These are phyloP conservation scores for Suhomyces xylopsoci DNA, from an alignment of 805 yeast species.

Conservation along the genomic window DNA sequence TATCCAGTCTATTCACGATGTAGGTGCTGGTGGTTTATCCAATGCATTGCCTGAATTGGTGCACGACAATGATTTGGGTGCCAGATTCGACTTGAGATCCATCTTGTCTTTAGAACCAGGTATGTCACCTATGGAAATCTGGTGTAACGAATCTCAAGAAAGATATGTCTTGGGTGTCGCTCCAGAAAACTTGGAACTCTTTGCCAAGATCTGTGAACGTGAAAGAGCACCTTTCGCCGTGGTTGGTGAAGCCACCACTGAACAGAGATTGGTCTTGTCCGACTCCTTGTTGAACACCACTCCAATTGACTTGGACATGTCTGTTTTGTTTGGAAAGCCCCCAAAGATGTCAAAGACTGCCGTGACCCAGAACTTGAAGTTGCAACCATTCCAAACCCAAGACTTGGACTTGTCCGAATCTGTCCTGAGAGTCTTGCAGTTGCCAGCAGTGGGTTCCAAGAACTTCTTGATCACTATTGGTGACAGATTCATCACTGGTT, in stretches of 20 bases:
- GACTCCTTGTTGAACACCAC: conserved; percentile 76
- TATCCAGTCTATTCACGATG: conserved; percentile 94
- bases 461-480: conserved; percentile 95
- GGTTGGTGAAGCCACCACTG: conserved; percentile 90
- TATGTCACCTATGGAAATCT: conserved; percentile 99
- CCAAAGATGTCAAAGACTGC: conserved; percentile 90
- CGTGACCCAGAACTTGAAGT: conserved; percentile 53
- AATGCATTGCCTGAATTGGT: conserved; percentile 97
- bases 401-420: conserved; percentile 56
- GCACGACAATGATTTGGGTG: conserved; percentile 96
- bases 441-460: conserved; percentile 95
- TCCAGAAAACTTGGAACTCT: conserved; percentile 66
- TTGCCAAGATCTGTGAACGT: conserved; percentile 80
- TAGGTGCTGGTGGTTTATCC: conserved; percentile 98
- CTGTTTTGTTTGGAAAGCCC: conserved; percentile 91
- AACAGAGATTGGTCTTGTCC: conserved; percentile 74
- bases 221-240: conserved; percentile 97
- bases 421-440: conserved; percentile 72
- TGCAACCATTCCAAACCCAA: conserved; percentile 38
- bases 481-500: conserved; percentile 95
- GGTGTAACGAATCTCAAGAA: conserved; percentile 99
- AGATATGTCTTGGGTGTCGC: conserved; percentile 93
- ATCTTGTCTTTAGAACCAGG: conserved; percentile 91
- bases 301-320: conserved; percentile 95
- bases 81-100: conserved; percentile 84